Evolutionary conservation across 2,329 filamentous ascomycete species (phyloP).

Genomic region (Blastomyces percursus): DNA sequence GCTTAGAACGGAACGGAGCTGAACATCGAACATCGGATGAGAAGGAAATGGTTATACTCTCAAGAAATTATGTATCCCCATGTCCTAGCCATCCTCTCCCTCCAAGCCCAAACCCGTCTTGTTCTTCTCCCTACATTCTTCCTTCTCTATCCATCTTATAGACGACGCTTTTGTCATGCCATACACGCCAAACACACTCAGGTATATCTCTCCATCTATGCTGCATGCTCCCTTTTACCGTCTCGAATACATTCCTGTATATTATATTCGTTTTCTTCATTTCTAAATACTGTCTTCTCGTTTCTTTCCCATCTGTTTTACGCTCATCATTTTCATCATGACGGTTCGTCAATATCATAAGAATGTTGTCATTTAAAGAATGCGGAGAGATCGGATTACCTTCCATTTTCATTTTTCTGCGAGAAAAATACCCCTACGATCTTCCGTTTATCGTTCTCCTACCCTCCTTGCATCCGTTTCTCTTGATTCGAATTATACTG

Average conservation of each 20-base stretch:
- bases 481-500: too few relatives aligned
- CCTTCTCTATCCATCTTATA: neutral
- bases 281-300: neutral
- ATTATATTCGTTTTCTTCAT: neutral
- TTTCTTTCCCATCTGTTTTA: neutral
- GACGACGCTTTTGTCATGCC: neutral
- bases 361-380: neutral
- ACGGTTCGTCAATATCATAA: neutral
- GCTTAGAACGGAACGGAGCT: neutral
- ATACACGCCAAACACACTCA: constrained; percentile 3
- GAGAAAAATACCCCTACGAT: too few relatives aligned
- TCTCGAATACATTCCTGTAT: constrained; percentile 1
- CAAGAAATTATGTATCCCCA: neutral
- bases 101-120: neutral
- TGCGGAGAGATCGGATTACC: too few relatives aligned
- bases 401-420: too few relatives aligned
- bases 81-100: neutral
- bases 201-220: neutral
- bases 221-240: neutral
- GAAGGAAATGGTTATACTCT: neutral
- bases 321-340: neutral
- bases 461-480: too few relatives aligned
- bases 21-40: neutral
- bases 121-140: neutral
- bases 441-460: too few relatives aligned